phyloP scores from a whole-genome alignment of 768 basidiomycete genomes.

The Mrakia gelida region DNA sequence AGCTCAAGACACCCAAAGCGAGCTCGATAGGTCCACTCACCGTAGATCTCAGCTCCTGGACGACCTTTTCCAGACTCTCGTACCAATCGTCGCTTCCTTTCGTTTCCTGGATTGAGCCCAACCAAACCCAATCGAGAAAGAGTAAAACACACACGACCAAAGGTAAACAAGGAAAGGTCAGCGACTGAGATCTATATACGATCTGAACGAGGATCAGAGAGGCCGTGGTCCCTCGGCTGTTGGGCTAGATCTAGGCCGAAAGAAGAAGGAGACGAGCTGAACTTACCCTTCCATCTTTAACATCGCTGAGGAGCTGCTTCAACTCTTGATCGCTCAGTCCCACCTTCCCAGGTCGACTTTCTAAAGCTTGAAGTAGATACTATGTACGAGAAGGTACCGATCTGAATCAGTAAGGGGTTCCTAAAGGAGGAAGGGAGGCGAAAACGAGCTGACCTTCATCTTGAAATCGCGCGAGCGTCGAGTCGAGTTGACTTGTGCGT shows the following conservation, averaged over 20 bases:
- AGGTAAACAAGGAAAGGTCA: conserved; percentile 13
- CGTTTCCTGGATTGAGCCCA: conserved; percentile 38
- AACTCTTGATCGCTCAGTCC: conserved; percentile 64
- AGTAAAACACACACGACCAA: background rate
- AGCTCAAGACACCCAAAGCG: too few species aligned
- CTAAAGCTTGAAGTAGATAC: conserved; percentile 87
- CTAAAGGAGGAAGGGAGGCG: too few species aligned
- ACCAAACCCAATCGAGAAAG: background rate
- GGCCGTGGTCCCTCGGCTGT: too few species aligned
- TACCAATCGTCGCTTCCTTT: conserved; percentile 80
- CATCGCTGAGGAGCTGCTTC: conserved; percentile 71
- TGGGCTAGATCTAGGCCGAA: too few species aligned
- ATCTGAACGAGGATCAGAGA: background rate
- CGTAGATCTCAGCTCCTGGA: conserved; percentile 70
- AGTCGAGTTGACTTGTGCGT: background rate
- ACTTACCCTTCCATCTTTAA: conserved; percentile 84
- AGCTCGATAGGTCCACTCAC: conserved; percentile 58
- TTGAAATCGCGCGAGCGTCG: background rate
- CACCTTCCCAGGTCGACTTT: conserved; percentile 66
- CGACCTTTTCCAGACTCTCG: conserved; percentile 83
- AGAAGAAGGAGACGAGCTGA: conserved; percentile 25
- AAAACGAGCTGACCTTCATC: conserved; percentile 20
- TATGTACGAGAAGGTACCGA: conserved; percentile 39
- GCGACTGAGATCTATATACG: background rate
- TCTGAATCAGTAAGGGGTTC: background rate